Percentiles rank a stretch among this genome's conserved stretches.
Conservation (phyloP, 768 basidiomycete genomes). For the Kwoniella pini region DNA sequence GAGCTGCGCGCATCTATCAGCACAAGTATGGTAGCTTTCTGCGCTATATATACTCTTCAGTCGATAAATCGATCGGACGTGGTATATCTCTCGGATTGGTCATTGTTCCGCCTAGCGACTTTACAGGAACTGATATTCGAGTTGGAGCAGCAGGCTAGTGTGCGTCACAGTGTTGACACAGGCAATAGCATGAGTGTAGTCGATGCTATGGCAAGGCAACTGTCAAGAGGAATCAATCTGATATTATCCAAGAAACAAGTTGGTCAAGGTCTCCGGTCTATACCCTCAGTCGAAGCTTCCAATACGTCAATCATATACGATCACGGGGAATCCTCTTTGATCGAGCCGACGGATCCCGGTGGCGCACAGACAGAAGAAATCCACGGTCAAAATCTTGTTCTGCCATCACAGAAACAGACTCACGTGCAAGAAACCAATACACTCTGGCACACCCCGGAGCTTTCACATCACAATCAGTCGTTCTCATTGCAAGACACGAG, state of each 20-base stretch:
- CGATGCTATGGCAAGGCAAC: constrained; percentile 18
- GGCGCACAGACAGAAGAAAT: no score
- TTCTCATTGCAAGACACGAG: neutral
- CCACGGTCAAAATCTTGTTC: no score
- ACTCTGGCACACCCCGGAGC: no score
- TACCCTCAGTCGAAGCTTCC: neutral
- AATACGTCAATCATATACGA: no score
- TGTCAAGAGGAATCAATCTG: constrained; percentile 11
- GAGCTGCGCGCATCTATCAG: neutral
- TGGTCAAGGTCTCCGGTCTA: neutral
- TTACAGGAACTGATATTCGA: constrained; percentile 19
- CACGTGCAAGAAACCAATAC: neutral
- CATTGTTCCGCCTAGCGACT: constrained; percentile 14
- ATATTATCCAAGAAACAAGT: constrained; percentile 7
- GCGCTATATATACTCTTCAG: constrained; percentile 21
- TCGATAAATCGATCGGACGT: constrained; percentile 14
- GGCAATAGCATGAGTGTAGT: constrained; percentile 17
- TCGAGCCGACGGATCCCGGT: no score
- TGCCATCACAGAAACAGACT: neutral
- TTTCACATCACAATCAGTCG: no score
- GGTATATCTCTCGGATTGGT: constrained; percentile 15
- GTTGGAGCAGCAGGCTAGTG: constrained; percentile 13
- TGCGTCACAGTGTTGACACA: constrained; percentile 10
- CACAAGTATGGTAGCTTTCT: constrained; percentile 28
- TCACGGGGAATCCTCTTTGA: no score